These are phyloP conservation scores for Infundibulicybe gibba DNA, from an alignment of 768 basidiomycete genomes.

Conservation along the genomic window DNA sequence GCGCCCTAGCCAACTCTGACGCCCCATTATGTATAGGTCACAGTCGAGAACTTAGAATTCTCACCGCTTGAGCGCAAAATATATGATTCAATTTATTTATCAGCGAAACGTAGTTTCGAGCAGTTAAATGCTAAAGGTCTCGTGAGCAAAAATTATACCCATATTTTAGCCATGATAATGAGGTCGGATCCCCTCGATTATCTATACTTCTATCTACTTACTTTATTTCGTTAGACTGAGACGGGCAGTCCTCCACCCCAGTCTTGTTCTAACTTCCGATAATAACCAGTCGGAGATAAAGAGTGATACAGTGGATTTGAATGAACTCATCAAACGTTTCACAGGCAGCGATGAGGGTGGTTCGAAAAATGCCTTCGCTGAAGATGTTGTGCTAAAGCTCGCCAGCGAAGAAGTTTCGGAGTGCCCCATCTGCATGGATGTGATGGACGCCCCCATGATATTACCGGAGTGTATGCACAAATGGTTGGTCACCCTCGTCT, in stretches of 20 bases:
- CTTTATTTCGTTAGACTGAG: constrained; percentile 53
- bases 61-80: constrained; percentile 78
- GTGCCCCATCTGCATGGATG: constrained; percentile 81
- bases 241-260: constrained; percentile 90
- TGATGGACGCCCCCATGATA: constrained; percentile 66
- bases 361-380: constrained; percentile 46
- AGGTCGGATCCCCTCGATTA: constrained; percentile 45
- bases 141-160: constrained; percentile 76
- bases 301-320: constrained; percentile 48
- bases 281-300: constrained; percentile 35
- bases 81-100: constrained; percentile 81
- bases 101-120: constrained; percentile 80
- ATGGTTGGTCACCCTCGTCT: constrained; percentile 42
- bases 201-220: neutral
- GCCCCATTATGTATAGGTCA: constrained; percentile 37
- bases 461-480: constrained; percentile 76
- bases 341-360: constrained; percentile 29
- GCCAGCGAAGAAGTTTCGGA: constrained; percentile 53
- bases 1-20: neutral
- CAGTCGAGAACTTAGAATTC: constrained; percentile 75
- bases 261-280: constrained; percentile 64
- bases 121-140: constrained; percentile 75
- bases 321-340: constrained; percentile 56
- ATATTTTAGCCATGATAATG: constrained; percentile 95
- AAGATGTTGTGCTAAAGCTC: constrained; percentile 62